Base-by-base conservation (phyloP, 768 basidiomycete genomes). In the Suillus luteus region DNA sequence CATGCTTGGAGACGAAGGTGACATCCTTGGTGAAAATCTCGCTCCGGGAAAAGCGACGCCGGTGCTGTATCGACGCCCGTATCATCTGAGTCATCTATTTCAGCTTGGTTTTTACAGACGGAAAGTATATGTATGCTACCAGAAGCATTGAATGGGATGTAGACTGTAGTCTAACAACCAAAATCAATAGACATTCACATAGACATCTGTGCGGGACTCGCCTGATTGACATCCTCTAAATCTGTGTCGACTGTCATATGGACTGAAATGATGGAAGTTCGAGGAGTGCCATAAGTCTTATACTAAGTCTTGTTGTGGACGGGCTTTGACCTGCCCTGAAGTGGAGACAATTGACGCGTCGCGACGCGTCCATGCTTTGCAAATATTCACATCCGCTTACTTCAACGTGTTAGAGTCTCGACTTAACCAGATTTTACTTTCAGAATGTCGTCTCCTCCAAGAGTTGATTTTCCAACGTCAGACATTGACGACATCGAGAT, bases 361-460 rank as follows among this genome's bases (percentile, higher is more conserved):
- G 82, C 82, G 84, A 76, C 83, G 80, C 82, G 82, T 73, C 69
- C 65, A 61, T 59, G 48, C 65, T 66, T 67, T 71, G 37, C 55
- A 57, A 57, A 57, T 24, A 40, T 57, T 7, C 38, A 31, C 31
- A 38, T 64, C 66, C 33, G 64, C 66, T 61, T 52, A 46, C 63
- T 33, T 51, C 68, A 64, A 58, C 44, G 44, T 15, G 27, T 46
- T 41, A 48, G 19, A 4, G n/a, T n/a, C n/a, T n/a, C 46, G 24
- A 5, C 35, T 33, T n/a, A 55, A 57, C 27, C 60, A 24, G 6
- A 27, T 24, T 37, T 35, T 35, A 15, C 17, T 37, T 31, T 22
- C 54, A 48, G 52, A 66, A 89, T 89, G 87, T 88, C 87, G 9
- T 89, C 86, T 48, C 87, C 86, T 31, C 86, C 86, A 22, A 78